A percentile compares a stretch with the other conserved stretches of the same genome.
phyloP scores from a whole-genome alignment of 768 basidiomycete species.

The Agaricus blazei region DNA sequence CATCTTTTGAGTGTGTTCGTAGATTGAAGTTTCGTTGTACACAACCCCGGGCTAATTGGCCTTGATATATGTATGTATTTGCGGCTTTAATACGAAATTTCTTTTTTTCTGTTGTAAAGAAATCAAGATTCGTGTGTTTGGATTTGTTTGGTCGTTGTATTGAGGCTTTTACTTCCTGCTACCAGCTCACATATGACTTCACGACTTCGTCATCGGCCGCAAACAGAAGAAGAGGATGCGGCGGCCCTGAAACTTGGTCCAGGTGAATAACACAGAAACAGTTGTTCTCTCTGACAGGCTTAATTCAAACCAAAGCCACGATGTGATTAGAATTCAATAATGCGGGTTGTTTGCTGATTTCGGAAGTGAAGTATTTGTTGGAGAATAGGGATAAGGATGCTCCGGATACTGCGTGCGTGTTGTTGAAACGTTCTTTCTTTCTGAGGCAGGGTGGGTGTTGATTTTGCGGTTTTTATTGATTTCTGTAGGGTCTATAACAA shows the following conservation, averaged over 20 bases:
- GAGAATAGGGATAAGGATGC: constrained; percentile 86
- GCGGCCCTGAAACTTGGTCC: constrained; percentile 77
- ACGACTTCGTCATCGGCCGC: constrained; percentile 59
- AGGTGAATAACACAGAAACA: constrained; percentile 34
- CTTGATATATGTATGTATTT: constrained; percentile 2
- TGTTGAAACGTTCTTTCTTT: neutral
- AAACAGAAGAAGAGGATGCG: constrained; percentile 80
- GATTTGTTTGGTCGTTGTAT: neutral
- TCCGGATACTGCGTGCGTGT: constrained; percentile 76
- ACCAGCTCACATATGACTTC: constrained; percentile 39
- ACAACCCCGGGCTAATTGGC: neutral
- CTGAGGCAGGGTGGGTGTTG: too few relatives aligned
- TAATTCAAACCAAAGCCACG: neutral
- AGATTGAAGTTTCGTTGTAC: neutral
- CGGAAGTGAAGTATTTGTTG: constrained; percentile 87
- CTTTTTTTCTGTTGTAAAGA: neutral
- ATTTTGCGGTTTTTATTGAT: too few relatives aligned
- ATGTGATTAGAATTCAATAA: constrained; percentile 74
- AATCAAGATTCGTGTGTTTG: neutral
- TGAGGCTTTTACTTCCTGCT: neutral
- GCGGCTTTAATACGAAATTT: constrained; percentile 6
- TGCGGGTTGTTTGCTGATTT: constrained; percentile 85
- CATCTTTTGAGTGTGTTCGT: neutral
- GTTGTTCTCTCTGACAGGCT: neutral
- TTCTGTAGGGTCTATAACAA: constrained; percentile 80